Base-by-base conservation (phyloP, 129 eudicot genomes). In the Gnaphalium uliginosum region DNA sequence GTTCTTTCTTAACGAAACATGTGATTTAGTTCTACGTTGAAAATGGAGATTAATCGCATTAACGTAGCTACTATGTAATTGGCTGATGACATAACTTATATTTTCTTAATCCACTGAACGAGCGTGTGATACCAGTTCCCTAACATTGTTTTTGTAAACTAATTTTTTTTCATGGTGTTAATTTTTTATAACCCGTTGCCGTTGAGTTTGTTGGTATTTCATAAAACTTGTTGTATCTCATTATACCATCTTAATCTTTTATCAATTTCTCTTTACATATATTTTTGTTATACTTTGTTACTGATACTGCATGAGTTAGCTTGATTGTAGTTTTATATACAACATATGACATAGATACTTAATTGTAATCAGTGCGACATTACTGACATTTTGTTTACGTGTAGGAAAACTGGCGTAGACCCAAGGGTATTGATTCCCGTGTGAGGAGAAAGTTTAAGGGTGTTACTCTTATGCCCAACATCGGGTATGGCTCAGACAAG, bases 371-470 rank as follows among this genome's bases (percentile, higher is more conserved):
- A 17, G 8, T 63, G 10, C 11, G 22, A 25, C 43, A 14, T 29
- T 41, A 71, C 14, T 19, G 15, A 17, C 2, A n/a, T 19, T 24
- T 72, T 4, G 0, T 18, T 13, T 58, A 18, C 13, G 26, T 15
- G 19, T 76, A 89, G 96, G 58, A 73, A 74, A 89, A 74, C 84
- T 89, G 96, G 96, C 82, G 96, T 32, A 85, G 96, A 71, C 96
- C 96, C 6, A 89, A 89, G 88, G 92, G 92, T 85, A 89, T 89
- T 66, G 96, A 89, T 65, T 89, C 96, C 17, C 80, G 96, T 10
- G 96, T 89, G 35, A 84, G 96, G 81, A 72, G 96, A 61, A 89
- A 89, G 85, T 89, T 89, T 79, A 89, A 89, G 71, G 96, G 96
- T 75, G 79, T 78, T n/a, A 66, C 82, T 4, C 59, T 89, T 37